Evolutionary conservation across 768 basidiomycete genomes (phyloP), one percentile per base, ranked within the genome.

Genomic region (Gelatoporia subvermispora): DNA sequence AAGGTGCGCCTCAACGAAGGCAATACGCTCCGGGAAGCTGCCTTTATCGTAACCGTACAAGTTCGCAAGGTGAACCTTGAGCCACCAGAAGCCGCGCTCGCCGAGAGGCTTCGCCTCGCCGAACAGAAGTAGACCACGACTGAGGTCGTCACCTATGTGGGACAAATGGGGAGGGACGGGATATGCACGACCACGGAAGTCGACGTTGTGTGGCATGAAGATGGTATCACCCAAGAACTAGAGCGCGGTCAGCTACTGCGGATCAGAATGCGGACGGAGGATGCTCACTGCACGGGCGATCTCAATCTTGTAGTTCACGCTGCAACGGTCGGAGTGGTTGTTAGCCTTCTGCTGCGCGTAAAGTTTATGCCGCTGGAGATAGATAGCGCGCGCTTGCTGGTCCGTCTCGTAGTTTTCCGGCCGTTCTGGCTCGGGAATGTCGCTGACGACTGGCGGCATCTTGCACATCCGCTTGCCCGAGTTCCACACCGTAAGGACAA

Each of bases 181-280:
- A 63, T 99, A 99, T 0, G 95, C 93, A 45, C 95, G 85, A 8
- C 96, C 96, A 51, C 95, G 84, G 76, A 98, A 99, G 68, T 99
- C 96, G 58, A 97, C 73, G 65, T 96, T 97, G 66, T 98, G 95
- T 0, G 95, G 94, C 43, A 94, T 74, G 68, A 92, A 98, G 64
- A 98, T 84, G 0, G 72, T 81, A 56, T 96, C 95, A 47, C 82
- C 81, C 43, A 94, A 72, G 76, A 94, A 96, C 85, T 91, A 49
- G 3, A 22, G 2, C 50, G 20, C 53, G 41, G 41, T 37, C 23
- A 51, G 53, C 42, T 54, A 35, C 50, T 25, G 44, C 13, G 11
- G 34, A 8, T 17, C 28, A 3, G 38, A 22, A 5, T 23, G 37
- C 40, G 42, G 25, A 41, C n/a, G n/a, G 11, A 17, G 20, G 45